These are phyloP conservation scores for Dichotomopilus funicola DNA, from an alignment of 2,329 filamentous ascomycete genomes.

Conservation along the genomic window DNA sequence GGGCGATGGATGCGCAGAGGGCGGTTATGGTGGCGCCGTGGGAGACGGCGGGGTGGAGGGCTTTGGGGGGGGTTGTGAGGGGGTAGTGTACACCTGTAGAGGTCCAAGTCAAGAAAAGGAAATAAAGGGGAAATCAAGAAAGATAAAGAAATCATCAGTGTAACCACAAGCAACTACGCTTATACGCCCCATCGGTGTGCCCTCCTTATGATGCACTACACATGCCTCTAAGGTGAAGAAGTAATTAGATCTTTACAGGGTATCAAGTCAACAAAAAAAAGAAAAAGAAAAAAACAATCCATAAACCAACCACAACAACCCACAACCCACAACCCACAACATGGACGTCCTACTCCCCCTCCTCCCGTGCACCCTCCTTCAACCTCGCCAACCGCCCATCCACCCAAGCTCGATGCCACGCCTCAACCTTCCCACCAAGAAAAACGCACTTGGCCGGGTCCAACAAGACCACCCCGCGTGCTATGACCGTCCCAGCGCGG, in stretches of 20 bases:
- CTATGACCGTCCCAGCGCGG: slow-evolving; percentile 55
- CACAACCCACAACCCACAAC: no score
- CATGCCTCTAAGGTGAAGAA: no score
- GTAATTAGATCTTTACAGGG: no score
- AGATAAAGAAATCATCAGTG: no score
- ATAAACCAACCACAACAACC: no score
- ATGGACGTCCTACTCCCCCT: not conserved
- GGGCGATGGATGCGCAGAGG: slow-evolving; percentile 65
- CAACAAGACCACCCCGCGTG: slow-evolving; percentile 72
- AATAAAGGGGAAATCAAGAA: no score
- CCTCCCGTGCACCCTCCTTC: slow-evolving; percentile 39
- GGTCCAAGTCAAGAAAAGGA: no score
- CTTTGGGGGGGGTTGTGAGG: slow-evolving; percentile 38
- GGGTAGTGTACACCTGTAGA: slow-evolving; percentile 7
- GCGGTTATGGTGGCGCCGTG: slow-evolving; percentile 79
- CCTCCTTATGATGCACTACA: no score
- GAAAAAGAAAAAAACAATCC: no score
- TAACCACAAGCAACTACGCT: no score
- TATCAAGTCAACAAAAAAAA: no score
- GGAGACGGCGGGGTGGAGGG: slow-evolving; percentile 59
- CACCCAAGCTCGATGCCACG: slow-evolving; percentile 71
- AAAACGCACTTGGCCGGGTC: slow-evolving; percentile 62
- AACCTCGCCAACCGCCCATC: slow-evolving; percentile 64
- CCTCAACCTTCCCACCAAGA: slow-evolving; percentile 82
- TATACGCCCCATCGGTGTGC: no score